Base-by-base conservation (phyloP, 1,284 basidiomycete species). In the Bjerkandera adusta region DNA sequence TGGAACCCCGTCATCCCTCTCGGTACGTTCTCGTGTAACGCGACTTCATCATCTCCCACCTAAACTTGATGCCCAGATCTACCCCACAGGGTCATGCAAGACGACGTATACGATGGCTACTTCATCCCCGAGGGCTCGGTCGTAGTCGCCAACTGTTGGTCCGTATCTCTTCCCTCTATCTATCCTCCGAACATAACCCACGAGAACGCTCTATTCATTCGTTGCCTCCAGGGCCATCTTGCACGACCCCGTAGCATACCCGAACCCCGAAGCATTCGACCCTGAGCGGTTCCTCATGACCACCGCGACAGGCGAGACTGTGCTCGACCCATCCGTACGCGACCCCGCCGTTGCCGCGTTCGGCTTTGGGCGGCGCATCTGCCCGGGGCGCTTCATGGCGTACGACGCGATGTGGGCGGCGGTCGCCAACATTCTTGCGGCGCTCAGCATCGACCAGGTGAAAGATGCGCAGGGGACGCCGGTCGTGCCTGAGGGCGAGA, bases 351-450 rank as follows among this genome's bases (percentile, higher is more conserved):
- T 22, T 8, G 39, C 39, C 16, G 33, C 46, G 5, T 48, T 48
- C 20, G 46, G 46, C 20, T 48, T 41, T 40, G 46, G 46, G 16
- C 39, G 46, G 12, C 38, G 48, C 32, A 34, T 34, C 30, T 47
- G 45, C 38, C 45, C 45, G 1, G 45, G 45, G 13, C 30, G 32
- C 6, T 30, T 25, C 37, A 25, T 47, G 16, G 45, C 30, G 12
- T 39, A 47, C 24, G 39, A 47, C 26, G 12, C 45, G 7, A 16
- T 47, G 5, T 47, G 45, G 45, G 16, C 42, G 16, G 36, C 38
- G 5, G 56, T 73, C 4, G 70, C 68, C 10, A 68, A 67, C 1
- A 58, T 70, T 5, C 54, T 75, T 10, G 53, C 67, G 2, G 66
- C 66, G 3, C 73, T 66, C 53, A 51, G 64, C 24, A 66, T 75